Evolutionary conservation across 2,329 filamentous ascomycete genomes (phyloP), one percentile per base, ranked within the genome.

Genomic region (Arthrinium phaeospermum): DNA sequence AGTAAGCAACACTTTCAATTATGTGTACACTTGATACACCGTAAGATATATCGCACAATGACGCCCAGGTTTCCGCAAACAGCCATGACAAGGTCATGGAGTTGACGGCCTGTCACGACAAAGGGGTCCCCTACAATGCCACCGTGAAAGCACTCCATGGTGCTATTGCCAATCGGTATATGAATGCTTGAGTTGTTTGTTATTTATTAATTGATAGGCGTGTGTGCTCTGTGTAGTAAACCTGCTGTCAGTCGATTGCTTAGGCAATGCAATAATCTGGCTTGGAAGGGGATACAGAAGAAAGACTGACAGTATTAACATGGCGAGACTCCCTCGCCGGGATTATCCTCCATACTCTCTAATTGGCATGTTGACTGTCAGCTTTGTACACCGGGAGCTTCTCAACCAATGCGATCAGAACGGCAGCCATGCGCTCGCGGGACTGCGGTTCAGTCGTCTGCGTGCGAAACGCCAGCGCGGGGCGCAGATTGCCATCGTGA

Each of bases 401-500:
- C 19, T 37, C 30, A 22, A 37, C 53, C 53, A 61, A 37, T 37
- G 30, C 53, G 53, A n/a, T 30, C 5, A 68, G 27, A 14, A 68
- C n/a, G 12, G 37, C 22, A 5, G 67, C 67, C 41, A 47, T 47
- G 41, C 64, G 64, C 34, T 68, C 64, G 24, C 64, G 64, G 34
- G 64, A 44, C 44, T 46, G 37, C 44, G n/a, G 12, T 37, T 68
- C 64, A 6, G 10, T 71, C 74, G 22, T 57, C 53, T 2, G 76
- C 70, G 53, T 61, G 67, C 12, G 49, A 24, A 69, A 71, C 14
- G 12, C 49, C 37, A 71, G 57, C 14, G 51, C 24, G 61, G 53
- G 72, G 41, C 46, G 57, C 37, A 47, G 46, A 41, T 68, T 61
- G 68, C 70, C 27, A 68, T 76, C 74, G 72, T 73, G 22, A 44